These are phyloP conservation scores for Acacia confusa DNA, from an alignment of 306 rosid species.

Conservation along the genomic window DNA sequence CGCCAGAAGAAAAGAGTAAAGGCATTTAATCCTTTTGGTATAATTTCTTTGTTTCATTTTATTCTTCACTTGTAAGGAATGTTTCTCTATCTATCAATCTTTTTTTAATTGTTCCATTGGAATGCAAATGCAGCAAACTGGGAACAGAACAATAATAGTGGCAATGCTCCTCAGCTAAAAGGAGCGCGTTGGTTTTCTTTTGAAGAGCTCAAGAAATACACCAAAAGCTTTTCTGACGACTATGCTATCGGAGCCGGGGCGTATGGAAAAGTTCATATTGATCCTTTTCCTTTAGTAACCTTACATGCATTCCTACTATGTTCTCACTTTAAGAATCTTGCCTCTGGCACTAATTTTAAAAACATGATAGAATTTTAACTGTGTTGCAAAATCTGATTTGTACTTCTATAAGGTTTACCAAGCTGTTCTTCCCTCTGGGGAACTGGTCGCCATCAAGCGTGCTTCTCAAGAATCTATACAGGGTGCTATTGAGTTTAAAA, in stretches of 20 bases:
- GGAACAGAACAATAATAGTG: slow-evolving; percentile 46
- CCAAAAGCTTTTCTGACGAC: slow-evolving; percentile 41
- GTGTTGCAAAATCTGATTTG: not conserved
- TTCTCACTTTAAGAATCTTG: not conserved
- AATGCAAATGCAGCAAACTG: slow-evolving; percentile 45
- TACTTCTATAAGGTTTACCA: slow-evolving; percentile 52
- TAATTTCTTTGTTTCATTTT: not conserved
- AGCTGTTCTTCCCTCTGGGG: slow-evolving; percentile 59
- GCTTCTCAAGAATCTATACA: slow-evolving; percentile 63
- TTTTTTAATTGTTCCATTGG: slow-evolving; percentile 25
- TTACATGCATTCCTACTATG: not conserved
- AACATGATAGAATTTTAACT: not conserved
- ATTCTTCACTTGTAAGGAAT: slow-evolving; percentile 19
- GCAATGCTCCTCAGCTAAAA: slow-evolving; percentile 47
- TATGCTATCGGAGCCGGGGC: slow-evolving; percentile 60
- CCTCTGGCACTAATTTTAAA: not conserved
- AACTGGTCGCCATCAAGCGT: slow-evolving; percentile 63
- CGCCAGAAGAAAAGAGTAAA: slow-evolving; percentile 52
- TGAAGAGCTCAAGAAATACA: slow-evolving; percentile 65
- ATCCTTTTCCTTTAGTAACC: not conserved
- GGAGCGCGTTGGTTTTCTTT: slow-evolving; percentile 73
- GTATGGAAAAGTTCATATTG: slow-evolving; percentile 62
- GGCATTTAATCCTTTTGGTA: slow-evolving; percentile 52
- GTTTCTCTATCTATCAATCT: not conserved
- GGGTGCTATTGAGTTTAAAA: slow-evolving; percentile 64